Evolutionary conservation across 192 early-diverging fungal species (phyloP).

Genomic region (Gamsiella multidivaricata): DNA sequence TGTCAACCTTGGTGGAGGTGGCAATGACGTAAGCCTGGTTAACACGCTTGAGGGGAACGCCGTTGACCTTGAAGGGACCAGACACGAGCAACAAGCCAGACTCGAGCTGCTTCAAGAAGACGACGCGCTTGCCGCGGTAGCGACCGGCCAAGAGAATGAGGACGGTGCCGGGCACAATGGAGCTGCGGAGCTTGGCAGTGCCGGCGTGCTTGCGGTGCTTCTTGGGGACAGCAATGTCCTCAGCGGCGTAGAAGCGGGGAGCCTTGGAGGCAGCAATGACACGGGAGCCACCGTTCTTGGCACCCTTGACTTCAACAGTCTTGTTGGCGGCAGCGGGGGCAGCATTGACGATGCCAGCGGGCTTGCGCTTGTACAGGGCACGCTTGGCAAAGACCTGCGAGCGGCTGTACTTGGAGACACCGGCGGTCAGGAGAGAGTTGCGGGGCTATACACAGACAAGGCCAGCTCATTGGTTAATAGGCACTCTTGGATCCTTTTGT

Average conservation of each 20-base stretch:
- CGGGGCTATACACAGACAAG: slow-evolving; percentile 61
- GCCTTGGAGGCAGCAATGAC: slow-evolving; percentile 77
- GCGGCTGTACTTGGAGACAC: slow-evolving; percentile 86
- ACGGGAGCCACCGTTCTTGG: slow-evolving; percentile 85
- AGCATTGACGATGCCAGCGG: slow-evolving; percentile 65
- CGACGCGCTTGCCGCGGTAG: slow-evolving; percentile 98
- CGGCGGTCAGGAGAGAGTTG: slow-evolving; percentile 87
- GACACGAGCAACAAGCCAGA: slow-evolving; percentile 97
- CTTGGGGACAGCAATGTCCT: slow-evolving; percentile 85
- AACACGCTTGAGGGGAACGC: slow-evolving; percentile 96
- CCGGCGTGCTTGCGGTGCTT: slow-evolving; percentile 80
- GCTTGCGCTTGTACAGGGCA: slow-evolving; percentile 91
- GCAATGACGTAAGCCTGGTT: slow-evolving; percentile 99
- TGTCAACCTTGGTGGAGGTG: slow-evolving; percentile 98
- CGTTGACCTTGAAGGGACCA: slow-evolving; percentile 99
- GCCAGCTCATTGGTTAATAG: not conserved
- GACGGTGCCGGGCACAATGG: slow-evolving; percentile 98
- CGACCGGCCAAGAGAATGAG: slow-evolving; percentile 93
- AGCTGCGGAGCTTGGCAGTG: slow-evolving; percentile 79
- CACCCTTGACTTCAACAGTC: slow-evolving; percentile 79
- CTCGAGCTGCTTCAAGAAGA: slow-evolving; percentile 96
- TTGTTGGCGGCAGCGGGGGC: slow-evolving; percentile 66
- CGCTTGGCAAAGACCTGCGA: slow-evolving; percentile 86
- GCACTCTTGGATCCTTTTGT: too few species aligned
- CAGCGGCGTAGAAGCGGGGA: slow-evolving; percentile 85